Percentiles rank a stretch among this genome's conserved stretches.
Evolutionary conservation across 352 stramenopile species (phyloP).

Genomic region (Globisporangium nagaii): DNA sequence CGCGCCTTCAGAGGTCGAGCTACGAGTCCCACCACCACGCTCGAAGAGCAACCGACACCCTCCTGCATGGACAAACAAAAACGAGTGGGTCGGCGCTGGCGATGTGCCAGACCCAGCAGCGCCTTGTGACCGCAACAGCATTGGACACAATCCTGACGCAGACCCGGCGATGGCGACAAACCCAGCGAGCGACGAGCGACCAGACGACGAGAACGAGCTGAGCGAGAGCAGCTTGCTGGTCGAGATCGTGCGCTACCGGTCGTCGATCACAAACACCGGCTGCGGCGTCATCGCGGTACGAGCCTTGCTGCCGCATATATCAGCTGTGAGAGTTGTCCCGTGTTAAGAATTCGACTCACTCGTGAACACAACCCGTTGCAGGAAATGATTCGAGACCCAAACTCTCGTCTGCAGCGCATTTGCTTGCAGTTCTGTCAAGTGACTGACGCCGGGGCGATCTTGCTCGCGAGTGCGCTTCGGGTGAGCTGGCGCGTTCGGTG

Average conservation of each 20-base stretch:
- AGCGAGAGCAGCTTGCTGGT: not conserved
- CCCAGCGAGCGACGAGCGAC: not conserved
- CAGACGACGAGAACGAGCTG: not conserved
- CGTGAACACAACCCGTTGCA: conserved; percentile 7
- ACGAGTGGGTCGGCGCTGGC: not conserved
- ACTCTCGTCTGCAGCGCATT: conserved; percentile 14
- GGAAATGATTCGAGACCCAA: conserved; percentile 12
- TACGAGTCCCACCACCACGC: not conserved
- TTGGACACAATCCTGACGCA: not conserved
- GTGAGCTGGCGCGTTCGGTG: conserved; percentile 12
- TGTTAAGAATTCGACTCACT: no score
- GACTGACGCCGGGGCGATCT: conserved; percentile 30
- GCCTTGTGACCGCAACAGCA: not conserved
- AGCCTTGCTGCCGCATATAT: not conserved
- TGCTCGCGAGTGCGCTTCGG: conserved; percentile 33
- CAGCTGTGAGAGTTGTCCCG: not conserved
- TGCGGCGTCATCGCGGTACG: conserved; percentile 19
- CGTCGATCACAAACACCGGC: conserved; percentile 17
- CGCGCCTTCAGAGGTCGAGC: not conserved
- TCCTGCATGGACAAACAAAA: not conserved
- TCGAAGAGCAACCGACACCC: not conserved
- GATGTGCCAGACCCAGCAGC: not conserved
- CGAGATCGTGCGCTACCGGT: conserved; percentile 12
- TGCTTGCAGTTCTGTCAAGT: conserved; percentile 39
- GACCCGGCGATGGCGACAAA: not conserved